A percentile compares a stretch with the other conserved stretches of the same genome.
These are phyloP conservation scores for Dalbergia cultrata DNA, from an alignment of 306 rosid genomes.

Conservation along the genomic window DNA sequence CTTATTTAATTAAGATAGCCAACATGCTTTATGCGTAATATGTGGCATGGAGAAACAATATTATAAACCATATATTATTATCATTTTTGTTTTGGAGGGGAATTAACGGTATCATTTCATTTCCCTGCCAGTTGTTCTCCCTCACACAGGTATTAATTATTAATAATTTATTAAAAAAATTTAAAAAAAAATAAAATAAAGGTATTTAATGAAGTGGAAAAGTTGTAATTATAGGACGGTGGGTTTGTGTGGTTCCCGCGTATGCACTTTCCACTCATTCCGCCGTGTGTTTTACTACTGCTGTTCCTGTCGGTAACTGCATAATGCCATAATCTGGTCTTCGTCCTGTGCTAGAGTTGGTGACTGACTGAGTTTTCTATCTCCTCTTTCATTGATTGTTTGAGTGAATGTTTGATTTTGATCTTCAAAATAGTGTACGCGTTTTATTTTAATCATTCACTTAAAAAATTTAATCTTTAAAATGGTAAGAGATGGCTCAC, in stretches of 20 bases:
- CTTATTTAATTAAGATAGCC: neutral
- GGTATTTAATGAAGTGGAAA: neutral
- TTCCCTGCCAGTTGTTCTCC: neutral
- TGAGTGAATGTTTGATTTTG: too few relatives aligned
- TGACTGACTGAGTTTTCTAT: too few relatives aligned
- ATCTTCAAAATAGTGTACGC: too few relatives aligned
- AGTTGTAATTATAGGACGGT: constrained; percentile 5
- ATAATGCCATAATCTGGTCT: too few relatives aligned
- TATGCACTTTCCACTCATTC: constrained; percentile 16
- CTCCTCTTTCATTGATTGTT: too few relatives aligned
- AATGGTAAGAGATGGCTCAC: too few relatives aligned
- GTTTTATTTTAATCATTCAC: too few relatives aligned
- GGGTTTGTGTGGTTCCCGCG: constrained; percentile 1
- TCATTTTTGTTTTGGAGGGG: neutral
- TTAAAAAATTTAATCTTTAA: too few relatives aligned
- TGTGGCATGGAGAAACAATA: neutral
- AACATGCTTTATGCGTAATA: neutral
- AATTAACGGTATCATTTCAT: neutral
- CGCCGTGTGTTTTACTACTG: constrained; percentile 27
- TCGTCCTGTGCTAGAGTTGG: neutral
- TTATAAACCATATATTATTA: neutral
- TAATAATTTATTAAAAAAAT: neutral
- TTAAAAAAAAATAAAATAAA: too few relatives aligned
- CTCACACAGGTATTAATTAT: neutral
- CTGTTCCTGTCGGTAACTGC: constrained; percentile 7